Conservation (phyloP, 148 eudicot species). For the Spergularia marina region DNA sequence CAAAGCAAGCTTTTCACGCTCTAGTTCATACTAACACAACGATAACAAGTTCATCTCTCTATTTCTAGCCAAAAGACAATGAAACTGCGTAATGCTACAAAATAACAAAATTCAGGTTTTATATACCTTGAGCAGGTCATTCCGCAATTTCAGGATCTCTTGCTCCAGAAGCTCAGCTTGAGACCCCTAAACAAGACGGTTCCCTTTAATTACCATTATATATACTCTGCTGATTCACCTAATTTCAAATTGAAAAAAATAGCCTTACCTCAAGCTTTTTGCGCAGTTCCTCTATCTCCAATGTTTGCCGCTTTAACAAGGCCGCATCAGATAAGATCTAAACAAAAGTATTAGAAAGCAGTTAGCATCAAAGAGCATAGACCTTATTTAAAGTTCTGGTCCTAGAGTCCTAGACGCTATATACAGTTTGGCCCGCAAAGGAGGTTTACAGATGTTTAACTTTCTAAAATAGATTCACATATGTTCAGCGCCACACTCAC, state of each 20-base stretch:
- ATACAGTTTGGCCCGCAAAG: too few relatives aligned
- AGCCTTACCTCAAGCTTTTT: slow-evolving; percentile 73
- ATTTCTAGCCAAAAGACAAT: not conserved
- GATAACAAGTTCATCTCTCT: slow-evolving; percentile 11
- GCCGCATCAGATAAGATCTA: slow-evolving; percentile 98
- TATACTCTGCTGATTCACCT: not conserved
- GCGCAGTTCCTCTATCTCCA: slow-evolving; percentile 87
- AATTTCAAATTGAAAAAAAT: not conserved
- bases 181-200: slow-evolving; percentile 58
- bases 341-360: slow-evolving; percentile 13
- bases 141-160: slow-evolving; percentile 80
- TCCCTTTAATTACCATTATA: not conserved
- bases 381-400: not conserved
- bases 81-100: slow-evolving; percentile 7
- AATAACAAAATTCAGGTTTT: not conserved
- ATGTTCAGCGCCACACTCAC: too few relatives aligned
- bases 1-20: slow-evolving; percentile 77
- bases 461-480: too few relatives aligned
- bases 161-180: slow-evolving; percentile 83
- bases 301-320: slow-evolving; percentile 79
- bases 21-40: slow-evolving; percentile 74
- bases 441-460: too few relatives aligned
- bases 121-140: slow-evolving; percentile 87
- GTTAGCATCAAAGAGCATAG: not conserved
- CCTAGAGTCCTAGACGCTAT: too few relatives aligned